Conservation (phyloP, 352 stramenopile species). For the Globisporangium nodosum region DNA sequence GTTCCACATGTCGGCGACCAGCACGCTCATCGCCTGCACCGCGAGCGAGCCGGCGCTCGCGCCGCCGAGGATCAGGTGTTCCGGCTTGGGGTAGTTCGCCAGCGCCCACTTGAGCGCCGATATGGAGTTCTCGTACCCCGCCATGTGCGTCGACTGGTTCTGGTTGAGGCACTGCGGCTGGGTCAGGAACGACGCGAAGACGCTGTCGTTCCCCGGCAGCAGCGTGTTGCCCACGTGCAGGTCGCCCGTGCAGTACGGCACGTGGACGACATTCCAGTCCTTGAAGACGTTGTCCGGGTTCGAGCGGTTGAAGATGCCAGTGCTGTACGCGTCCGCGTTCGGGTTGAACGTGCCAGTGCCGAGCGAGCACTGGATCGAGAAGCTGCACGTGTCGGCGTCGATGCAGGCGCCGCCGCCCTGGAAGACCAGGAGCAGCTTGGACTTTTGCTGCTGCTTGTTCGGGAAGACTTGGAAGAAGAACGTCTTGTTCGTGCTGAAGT, state of each 20-base stretch:
- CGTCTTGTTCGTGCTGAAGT: conserved; percentile 15
- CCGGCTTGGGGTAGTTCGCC: conserved; percentile 31
- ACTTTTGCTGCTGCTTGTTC: conserved; percentile 18
- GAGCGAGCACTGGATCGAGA: conserved; percentile 23
- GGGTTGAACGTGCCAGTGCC: conserved; percentile 22
- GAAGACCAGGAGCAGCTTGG: conserved; percentile 38
- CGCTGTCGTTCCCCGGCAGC: neutral
- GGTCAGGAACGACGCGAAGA: conserved; percentile 15
- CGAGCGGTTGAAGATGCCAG: conserved; percentile 31
- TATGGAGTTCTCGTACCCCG: conserved; percentile 31
- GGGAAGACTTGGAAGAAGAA: conserved; percentile 51
- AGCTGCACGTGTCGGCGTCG: conserved; percentile 10
- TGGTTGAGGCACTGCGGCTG: conserved; percentile 18
- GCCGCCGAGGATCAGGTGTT: conserved; percentile 25
- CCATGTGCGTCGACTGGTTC: conserved; percentile 23
- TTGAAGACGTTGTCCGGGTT: conserved; percentile 32
- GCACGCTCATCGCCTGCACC: conserved; percentile 23
- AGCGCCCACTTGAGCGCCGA: conserved; percentile 30
- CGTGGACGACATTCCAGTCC: conserved; percentile 48
- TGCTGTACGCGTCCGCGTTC: conserved; percentile 20
- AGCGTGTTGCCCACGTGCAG: conserved; percentile 29
- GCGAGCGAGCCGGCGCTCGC: conserved; percentile 30
- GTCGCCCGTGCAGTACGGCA: conserved; percentile 49
- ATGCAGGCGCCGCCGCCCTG: conserved; percentile 34
- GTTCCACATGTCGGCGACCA: conserved; percentile 34